Conservation (phyloP, 805 yeast genomes). For the Vanderwaltozyma verrucispora region DNA sequence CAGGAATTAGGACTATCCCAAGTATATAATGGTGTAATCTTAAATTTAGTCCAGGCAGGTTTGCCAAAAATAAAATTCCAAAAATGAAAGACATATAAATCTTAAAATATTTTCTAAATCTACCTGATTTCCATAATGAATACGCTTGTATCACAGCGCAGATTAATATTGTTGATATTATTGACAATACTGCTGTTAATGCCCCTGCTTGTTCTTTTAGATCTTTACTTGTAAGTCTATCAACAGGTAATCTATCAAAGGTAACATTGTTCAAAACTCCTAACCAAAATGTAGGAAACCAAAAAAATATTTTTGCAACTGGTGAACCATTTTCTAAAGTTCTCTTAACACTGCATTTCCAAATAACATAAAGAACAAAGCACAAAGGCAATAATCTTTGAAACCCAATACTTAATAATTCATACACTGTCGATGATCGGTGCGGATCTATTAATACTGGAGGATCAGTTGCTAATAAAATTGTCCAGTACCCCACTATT, state of each 20-base stretch:
- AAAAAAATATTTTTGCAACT: conserved; percentile 31
- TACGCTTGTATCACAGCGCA: conserved; percentile 68
- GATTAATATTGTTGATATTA: conserved; percentile 36
- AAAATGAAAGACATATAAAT: conserved; percentile 40
- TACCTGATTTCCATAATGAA: conserved; percentile 69
- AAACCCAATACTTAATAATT: conserved; percentile 58
- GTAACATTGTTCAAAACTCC: conserved; percentile 81
- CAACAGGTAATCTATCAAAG: conserved; percentile 82
- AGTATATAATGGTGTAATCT: conserved; percentile 76
- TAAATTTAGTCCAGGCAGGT: conserved; percentile 57
- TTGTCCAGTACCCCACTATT: conserved; percentile 75
- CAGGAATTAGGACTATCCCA: conserved; percentile 71
- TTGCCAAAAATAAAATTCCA: conserved; percentile 36
- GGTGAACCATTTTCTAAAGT: conserved; percentile 40
- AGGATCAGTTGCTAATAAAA: conserved; percentile 66
- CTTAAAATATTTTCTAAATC: conserved; percentile 46
- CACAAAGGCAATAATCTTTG: conserved; percentile 67
- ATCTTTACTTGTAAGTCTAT: conserved; percentile 65
- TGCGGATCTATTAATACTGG: conserved; percentile 51
- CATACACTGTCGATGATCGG: conserved; percentile 41
- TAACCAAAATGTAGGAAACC: conserved; percentile 79
- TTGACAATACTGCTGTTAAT: conserved; percentile 44
- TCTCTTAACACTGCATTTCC: conserved; percentile 44
- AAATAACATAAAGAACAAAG: conserved; percentile 59
- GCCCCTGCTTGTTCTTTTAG: conserved; percentile 72